Evolutionary conservation across 1,284 basidiomycete genomes (phyloP).

Genomic region (Rhodotorula sp.): DNA sequence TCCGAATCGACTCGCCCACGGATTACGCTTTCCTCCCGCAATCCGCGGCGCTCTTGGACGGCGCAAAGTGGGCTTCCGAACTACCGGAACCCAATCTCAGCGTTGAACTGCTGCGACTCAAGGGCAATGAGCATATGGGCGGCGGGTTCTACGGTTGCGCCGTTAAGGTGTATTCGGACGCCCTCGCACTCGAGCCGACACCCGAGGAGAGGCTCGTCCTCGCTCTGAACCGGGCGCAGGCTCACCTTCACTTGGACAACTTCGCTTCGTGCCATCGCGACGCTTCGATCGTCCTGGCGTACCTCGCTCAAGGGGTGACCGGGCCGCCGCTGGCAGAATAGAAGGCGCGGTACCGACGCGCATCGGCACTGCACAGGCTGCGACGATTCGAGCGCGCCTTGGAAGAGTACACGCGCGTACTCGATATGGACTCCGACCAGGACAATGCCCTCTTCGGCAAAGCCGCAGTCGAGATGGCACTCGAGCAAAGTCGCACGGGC

Average conservation of each 20-base stretch:
- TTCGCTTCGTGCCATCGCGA: slow-evolving; percentile 5
- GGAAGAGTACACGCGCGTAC: background rate
- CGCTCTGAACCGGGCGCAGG: slow-evolving; percentile 18
- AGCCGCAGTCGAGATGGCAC: background rate
- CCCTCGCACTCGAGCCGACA: background rate
- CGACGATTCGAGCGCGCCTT: background rate
- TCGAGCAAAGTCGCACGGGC: background rate
- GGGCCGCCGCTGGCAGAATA: background rate
- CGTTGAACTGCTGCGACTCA: slow-evolving; percentile 9
- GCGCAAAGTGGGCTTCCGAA: slow-evolving; percentile 4
- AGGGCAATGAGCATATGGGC: slow-evolving; percentile 2
- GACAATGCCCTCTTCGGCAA: background rate
- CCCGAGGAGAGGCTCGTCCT: slow-evolving; percentile 7
- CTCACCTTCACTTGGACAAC: slow-evolving; percentile 4
- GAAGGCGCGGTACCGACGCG: slow-evolving; percentile 7
- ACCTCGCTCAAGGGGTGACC: background rate
- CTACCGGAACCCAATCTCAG: background rate
- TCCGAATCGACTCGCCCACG: slow-evolving; percentile 47
- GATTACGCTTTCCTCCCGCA: slow-evolving; percentile 6
- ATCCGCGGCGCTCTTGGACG: background rate
- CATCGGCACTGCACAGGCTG: slow-evolving; percentile 3
- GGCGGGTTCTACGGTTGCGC: slow-evolving; percentile 4
- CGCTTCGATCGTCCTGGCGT: background rate
- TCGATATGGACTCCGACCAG: background rate
- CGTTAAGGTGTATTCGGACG: slow-evolving; percentile 6